Evolutionary conservation across 441 rosid genomes (phyloP).

Genomic region (Mallotus repandus): DNA sequence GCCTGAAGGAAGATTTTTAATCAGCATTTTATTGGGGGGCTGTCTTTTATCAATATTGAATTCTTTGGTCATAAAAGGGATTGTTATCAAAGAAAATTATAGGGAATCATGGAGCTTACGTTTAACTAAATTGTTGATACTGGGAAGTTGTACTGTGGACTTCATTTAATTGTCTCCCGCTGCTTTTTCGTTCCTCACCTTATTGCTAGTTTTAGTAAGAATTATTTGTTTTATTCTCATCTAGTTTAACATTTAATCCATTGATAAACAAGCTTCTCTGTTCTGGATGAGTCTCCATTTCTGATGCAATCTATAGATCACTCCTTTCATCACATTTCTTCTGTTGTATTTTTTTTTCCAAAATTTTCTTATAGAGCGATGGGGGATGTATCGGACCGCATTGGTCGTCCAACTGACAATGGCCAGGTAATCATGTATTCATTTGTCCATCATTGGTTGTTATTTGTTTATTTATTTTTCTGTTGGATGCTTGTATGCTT

Average conservation of each 20-base stretch:
- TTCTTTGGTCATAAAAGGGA: too few species aligned
- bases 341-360: neutral
- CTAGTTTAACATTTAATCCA: neutral
- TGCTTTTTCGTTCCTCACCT: neutral
- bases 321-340: constrained; percentile 15
- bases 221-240: neutral
- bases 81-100: neutral
- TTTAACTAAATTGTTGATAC: neutral
- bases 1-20: neutral
- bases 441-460: neutral
- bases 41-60: too few species aligned
- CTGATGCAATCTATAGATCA: constrained; percentile 1
- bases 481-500: neutral
- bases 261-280: neutral
- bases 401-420: constrained; percentile 95
- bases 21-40: too few species aligned
- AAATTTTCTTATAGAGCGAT: constrained; percentile 60
- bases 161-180: neutral
- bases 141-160: neutral
- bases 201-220: neutral
- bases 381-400: constrained; percentile 98
- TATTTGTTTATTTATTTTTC: neutral
- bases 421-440: constrained; percentile 65
- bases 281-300: neutral
- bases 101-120: neutral